Base-by-base conservation (phyloP, 768 basidiomycete genomes). In the Tulasnella sp. region DNA sequence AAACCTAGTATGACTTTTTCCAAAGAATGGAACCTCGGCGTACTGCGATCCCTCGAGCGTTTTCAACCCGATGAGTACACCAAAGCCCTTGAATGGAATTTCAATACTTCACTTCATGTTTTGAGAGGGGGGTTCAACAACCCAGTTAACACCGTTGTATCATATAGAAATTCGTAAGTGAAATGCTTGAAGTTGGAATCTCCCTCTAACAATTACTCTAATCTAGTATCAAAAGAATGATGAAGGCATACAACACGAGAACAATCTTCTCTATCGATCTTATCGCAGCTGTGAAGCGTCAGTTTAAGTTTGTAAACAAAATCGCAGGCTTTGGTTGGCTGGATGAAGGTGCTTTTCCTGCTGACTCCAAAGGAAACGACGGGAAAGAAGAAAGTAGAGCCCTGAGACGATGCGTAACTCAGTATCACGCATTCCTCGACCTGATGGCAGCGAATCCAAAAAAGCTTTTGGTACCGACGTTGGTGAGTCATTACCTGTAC, bases 241-340 rank as follows among this genome's bases (percentile, higher is more conserved):
- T n/a, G n/a, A n/a, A 71, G 3, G 83, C 82, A 81, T 83, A 86
- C 55, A 80, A 79, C 0, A 81, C 83, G 50, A 81, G 82, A 55
- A 68, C 83, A 3, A 34, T 50, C 3, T 53, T 33, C 28, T 55
- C 54, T 13, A 31, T 56, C 9, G 55, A 56, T 27, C 27, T 56
- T 1, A 33, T 53, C 8, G 45, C 53, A 15, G 55, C 55, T 12
- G 53, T 54, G 32, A 42, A 53, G 24, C 48, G 57, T 6, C 57
- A 58, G 33, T 48, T 58, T 10, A 41, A 39, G 4, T 58, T 58
- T 27, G 32, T 58, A 3, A 20, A 51, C 13, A 58, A 58, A 46
- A 58, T 58, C 54, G 56, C 35, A 15, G 35, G 44, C 29, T 32
- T 58, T 29, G 55, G 51, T 5, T 58, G 56, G 56, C 50, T 50